Evolutionary conservation across 129 eudicot species (phyloP), one percentile per base, ranked within the genome.

Genomic region (Artemisia argyi): DNA sequence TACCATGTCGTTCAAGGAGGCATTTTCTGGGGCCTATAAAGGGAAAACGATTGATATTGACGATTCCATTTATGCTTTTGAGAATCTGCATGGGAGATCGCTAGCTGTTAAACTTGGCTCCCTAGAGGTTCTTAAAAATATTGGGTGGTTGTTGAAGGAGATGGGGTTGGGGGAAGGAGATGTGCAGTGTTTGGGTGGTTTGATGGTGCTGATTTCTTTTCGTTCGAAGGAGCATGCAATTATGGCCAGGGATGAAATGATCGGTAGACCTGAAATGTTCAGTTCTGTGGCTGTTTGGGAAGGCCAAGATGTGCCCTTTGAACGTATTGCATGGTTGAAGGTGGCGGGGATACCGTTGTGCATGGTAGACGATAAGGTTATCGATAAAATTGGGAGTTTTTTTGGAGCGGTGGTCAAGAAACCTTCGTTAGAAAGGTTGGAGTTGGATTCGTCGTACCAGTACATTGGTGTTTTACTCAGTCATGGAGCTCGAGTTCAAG

Each of bases 21-120:
- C 60, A 5, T 54, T 54, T n/a, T 54, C 60, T 11, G 60, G 60
- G 60, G 60, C 3, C 2, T 54, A n/a, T n/a, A n/a, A 11, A 13
- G 60, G 60, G 60, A 54, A 54, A 54, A 54, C 24, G 16, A 54
- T 54, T 54, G 18, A 13, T 13, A 54, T 54, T n/a, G 60, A 14
- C 18, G 60, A 54, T 5, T 54, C 60, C 17, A n/a, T 54, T 54
- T 11, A 17, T 54, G 60, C 60, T 14, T 54, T 54, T 54, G 60
- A 54, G 60, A 54, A 54, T n/a, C 60, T 54, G 60, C 16, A 54
- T 11, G 60, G 60, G 60, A 54, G 60, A 54, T 54, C 60, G 60
- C 60, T 54, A 54, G 60, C n/a, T 13, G 60, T 13, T 1, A 54
- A 16, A 54, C 18, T 54, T 2, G 6, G 6, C 18, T 54, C 60